Evolutionary conservation across 805 yeast species (phyloP).

Genomic region (Ogataea neopini): DNA sequence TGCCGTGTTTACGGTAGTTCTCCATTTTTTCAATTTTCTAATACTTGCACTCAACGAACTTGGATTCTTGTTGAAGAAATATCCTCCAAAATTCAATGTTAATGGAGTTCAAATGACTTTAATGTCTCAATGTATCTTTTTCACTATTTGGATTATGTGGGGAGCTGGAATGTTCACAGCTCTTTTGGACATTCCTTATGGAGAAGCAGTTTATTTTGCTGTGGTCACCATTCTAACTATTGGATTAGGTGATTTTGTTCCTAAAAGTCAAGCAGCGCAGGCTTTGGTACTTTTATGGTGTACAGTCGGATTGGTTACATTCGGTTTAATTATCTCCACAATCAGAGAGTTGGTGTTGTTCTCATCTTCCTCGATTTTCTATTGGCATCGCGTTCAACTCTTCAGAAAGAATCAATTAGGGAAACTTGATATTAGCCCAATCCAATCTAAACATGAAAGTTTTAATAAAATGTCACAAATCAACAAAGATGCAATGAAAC

Average conservation of each 20-base stretch:
- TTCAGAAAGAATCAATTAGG: constrained; percentile 40
- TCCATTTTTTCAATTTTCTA: constrained; percentile 60
- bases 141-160: constrained; percentile 68
- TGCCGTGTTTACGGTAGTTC: constrained; percentile 62
- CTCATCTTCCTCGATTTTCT: constrained; percentile 61
- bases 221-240: constrained; percentile 74
- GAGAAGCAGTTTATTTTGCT: constrained; percentile 71
- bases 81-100: constrained; percentile 71
- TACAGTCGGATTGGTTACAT: constrained; percentile 64
- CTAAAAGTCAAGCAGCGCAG: constrained; percentile 52
- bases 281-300: constrained; percentile 65
- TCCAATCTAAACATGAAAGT: constrained; percentile 44
- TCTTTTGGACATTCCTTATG: constrained; percentile 51
- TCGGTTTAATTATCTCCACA: constrained; percentile 74
- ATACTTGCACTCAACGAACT: constrained; percentile 56
- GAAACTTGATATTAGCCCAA: constrained; percentile 20
- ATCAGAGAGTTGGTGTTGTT: constrained; percentile 63
- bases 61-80: constrained; percentile 60
- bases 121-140: constrained; percentile 66
- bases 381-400: constrained; percentile 64
- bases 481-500: constrained; percentile 40
- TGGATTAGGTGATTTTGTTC: constrained; percentile 77
- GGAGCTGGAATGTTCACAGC: constrained; percentile 63
- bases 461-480: constrained; percentile 59
- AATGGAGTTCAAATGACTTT: constrained; percentile 67